Evolutionary conservation across 225 moss, liverwort and hornwort species (phyloP), one percentile per base, ranked within the genome.

Genomic region (Straminergon stramineum): DNA sequence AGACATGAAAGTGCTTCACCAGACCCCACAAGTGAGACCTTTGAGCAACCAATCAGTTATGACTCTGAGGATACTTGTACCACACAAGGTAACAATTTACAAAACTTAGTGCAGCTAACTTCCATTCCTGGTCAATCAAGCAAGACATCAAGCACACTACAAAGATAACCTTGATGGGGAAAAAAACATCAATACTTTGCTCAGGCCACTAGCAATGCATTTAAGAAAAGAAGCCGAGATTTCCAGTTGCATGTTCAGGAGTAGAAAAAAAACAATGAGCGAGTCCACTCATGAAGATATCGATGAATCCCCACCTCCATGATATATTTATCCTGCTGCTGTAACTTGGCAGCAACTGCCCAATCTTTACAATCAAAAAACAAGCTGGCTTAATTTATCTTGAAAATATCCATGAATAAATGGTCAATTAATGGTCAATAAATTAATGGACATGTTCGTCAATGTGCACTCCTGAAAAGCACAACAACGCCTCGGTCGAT

Each of bases 391-490:
- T 91, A 80, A 75, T 35, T 82, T 78, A 69, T 88, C 82, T 85
- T 77, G 75, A 82, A 70, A 77, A 53, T 53, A 89, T 91, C 88
- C 82, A 86, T 71, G 65, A 86, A 86, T 88, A 85, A 73, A 88
- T 79, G 87, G 83, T 30, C 78, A 92, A 85, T 62, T 62, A 75
- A 89, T 75, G 87, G 85, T 21, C 74, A 93, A 86, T 70, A 70
- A 78, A 89, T n/a, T 11, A 13, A n/a, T 90, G 86, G 57, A 78
- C 85, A 85, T 66, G 88, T 90, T 84, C 78, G 68, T 84, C 78
- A 81, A 84, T 81, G 60, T 22, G n/a, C 83, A 93, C 39, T 84
- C 77, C 58, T 83, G 66, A 37, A 80, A 76, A 75, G 78, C 79
- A 86, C 62, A 85, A 88, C 45, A 81, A 31, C 87, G 89, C 86